phyloP scores from a whole-genome alignment of 495 filamentous ascomycete genomes.

The Choiromyces venosus region DNA sequence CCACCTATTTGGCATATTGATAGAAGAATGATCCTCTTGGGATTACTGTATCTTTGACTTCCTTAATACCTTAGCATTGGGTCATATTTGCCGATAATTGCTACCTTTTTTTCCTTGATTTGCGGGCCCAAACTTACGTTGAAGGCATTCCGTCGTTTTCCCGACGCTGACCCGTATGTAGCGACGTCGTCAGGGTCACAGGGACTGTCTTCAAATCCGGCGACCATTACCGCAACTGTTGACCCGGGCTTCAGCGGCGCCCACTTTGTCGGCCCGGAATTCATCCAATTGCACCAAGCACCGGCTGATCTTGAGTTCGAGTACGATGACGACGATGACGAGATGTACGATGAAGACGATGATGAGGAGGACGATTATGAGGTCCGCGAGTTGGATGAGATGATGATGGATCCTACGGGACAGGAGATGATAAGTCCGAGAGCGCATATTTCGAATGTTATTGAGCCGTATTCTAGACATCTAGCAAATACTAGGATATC shows the following conservation, averaged over 20 bases:
- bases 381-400: slow-evolving; percentile 34
- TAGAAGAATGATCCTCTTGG: neutral
- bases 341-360: slow-evolving; percentile 56
- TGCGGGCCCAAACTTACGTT: slow-evolving; percentile 42
- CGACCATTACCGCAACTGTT: slow-evolving; percentile 3
- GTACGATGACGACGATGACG: slow-evolving; percentile 53
- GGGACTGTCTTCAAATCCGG: slow-evolving; percentile 2
- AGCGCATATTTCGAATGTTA: slow-evolving; percentile 34
- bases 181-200: slow-evolving; percentile 29
- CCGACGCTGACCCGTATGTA: slow-evolving; percentile 40
- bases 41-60: neutral
- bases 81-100: slow-evolving; percentile 9
- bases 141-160: slow-evolving; percentile 42
- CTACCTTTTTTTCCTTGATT: slow-evolving; percentile 9
- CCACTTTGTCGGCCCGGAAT: slow-evolving; percentile 28
- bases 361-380: slow-evolving; percentile 46
- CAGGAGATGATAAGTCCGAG: slow-evolving; percentile 41
- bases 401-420: slow-evolving; percentile 42
- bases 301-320: slow-evolving; percentile 56
- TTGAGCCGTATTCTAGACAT: slow-evolving; percentile 34
- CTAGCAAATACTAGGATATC: slow-evolving; percentile 49
- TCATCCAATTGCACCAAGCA: slow-evolving; percentile 23
- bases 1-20: neutral
- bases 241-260: slow-evolving; percentile 1
- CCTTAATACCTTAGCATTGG: slow-evolving; percentile 16